Base-by-base conservation (phyloP, 441 rosid species). In the Macaranga tanarius region DNA sequence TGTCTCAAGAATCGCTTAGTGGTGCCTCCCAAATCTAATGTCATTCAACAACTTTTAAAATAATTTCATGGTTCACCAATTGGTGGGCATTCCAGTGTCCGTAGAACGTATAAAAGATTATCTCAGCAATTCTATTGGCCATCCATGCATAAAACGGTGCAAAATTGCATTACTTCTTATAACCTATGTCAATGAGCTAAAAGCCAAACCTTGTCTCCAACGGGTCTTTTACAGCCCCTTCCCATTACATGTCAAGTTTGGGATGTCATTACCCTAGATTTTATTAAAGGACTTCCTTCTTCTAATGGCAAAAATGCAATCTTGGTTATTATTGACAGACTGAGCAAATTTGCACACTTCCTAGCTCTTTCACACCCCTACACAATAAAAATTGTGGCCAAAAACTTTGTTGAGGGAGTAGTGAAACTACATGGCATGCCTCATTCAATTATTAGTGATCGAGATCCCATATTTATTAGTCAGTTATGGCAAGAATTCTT, bases 81-180 rank as follows among this genome's bases (percentile, higher is more conserved):
- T 11, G 31, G 52, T 1, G 67, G 52, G 0, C 67, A 40, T 63
- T 4, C 17, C 38, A 25, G 66, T 3, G 0, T 38, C 0, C 2
- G 17, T 10, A 6, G 25, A 7, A 62, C 66, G 0, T 62, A 38
- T 5, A 31, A 62, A 31, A 0, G 66, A 0, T 10, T 34, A 7
- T 16, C 26, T 13, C 57, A 3, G 3, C 17, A 2, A 12, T 67
- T 6, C 19, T n/a, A n/a, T n/a, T n/a, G n/a, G n/a, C n/a, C n/a
- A n/a, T n/a, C n/a, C n/a, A n/a, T n/a, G n/a, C n/a, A 1, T 3
- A 0, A 31, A 0, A 4, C 0, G 0, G 15, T 67, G 0, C 13
- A 19, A 4, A 20, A 31, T 0, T 51, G 17, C 31, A 19, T 54
- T 0, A 7, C 0, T 0, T 7, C 28, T 0, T 73, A 60, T 31